Conservation (phyloP, 805 yeast genomes). For the Metschnikowia kunwiensis region DNA sequence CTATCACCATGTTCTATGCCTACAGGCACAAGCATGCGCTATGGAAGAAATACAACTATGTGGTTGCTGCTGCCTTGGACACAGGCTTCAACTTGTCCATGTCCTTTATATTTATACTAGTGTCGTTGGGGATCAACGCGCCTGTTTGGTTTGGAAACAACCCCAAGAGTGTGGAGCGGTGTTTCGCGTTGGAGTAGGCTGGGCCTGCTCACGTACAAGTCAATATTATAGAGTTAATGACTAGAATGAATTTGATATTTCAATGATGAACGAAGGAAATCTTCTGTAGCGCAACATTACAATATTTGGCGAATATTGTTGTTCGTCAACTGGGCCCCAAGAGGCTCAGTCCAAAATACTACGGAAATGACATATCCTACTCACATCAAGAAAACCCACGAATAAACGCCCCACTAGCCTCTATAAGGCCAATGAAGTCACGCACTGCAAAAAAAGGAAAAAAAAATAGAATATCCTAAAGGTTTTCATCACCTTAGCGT, state of each 20-base stretch:
- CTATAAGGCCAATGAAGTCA: not conserved
- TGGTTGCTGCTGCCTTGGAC: constrained; percentile 50
- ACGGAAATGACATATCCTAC: too few relatives aligned
- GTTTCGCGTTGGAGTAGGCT: constrained; percentile 35
- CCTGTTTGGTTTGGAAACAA: constrained; percentile 54
- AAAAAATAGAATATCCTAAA: too few relatives aligned
- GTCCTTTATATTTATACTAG: constrained; percentile 36
- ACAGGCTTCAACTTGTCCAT: constrained; percentile 47
- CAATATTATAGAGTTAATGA: too few relatives aligned
- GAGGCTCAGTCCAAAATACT: too few relatives aligned
- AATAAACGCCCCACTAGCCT: not conserved
- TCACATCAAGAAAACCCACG: not conserved
- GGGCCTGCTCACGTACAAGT: not conserved
- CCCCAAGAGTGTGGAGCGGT: constrained; percentile 40
- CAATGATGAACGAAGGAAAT: too few relatives aligned
- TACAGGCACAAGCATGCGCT: constrained; percentile 35
- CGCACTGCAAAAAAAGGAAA: not conserved
- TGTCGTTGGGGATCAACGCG: constrained; percentile 26
- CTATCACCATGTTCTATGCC: constrained; percentile 46
- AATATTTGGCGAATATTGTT: too few relatives aligned
- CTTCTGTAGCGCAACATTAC: too few relatives aligned
- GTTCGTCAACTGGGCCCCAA: too few relatives aligned
- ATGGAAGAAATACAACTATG: constrained; percentile 46
- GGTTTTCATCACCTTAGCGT: not conserved
- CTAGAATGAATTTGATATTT: too few relatives aligned